Base-by-base conservation (phyloP, 805 yeast genomes). In the Kuraishia cidri region DNA sequence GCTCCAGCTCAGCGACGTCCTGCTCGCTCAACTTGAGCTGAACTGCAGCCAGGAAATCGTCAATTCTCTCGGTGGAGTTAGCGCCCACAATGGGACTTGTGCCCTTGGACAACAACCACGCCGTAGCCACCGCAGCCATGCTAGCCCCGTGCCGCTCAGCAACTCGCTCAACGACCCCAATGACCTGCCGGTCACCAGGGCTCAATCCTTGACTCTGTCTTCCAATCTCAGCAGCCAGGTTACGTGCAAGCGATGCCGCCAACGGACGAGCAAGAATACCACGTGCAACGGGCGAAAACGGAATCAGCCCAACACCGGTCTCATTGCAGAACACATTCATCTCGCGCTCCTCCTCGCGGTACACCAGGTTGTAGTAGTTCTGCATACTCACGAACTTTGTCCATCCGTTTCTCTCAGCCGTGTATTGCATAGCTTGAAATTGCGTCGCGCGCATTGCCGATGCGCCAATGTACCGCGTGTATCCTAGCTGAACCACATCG, bases 301-400 rank as follows among this genome's bases (percentile, higher is more conserved):
- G 82, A 32, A 73, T 62, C 13, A 75, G 36, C 2, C 77, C 80
- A 26, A 77, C 68, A 8, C 68, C 68, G n/a, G 67, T 65, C 30
- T 56, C 58, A 12, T 66, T 52, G 39, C 79, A 72, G 47, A 56
- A 77, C 18, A 69, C 72, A 38, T 62, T 70, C 64, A 75, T 57
- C 45, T 78, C 84, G 13, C 74, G 54, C 47, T 77, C 84, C 34
- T 76, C 83, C 43, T 76, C 81, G n/a, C 84, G 58, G 41, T 70
- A 59, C 3, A 76, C 33, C 39, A 77, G 54, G 43, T 74, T 75
- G 50, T 75, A 72, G 46, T 56, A 66, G 39, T 68, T 67, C 51
- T 78, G 83, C 70, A 75, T 67, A 14, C 69, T 58, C 32, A 77
- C 61, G 40, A 78, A 78, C 47, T 72, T 74, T 37, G 60, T 58